These are phyloP conservation scores for Chytridium lagenaria DNA, from an alignment of 371 early-diverging fungal genomes.

Conservation along the genomic window DNA sequence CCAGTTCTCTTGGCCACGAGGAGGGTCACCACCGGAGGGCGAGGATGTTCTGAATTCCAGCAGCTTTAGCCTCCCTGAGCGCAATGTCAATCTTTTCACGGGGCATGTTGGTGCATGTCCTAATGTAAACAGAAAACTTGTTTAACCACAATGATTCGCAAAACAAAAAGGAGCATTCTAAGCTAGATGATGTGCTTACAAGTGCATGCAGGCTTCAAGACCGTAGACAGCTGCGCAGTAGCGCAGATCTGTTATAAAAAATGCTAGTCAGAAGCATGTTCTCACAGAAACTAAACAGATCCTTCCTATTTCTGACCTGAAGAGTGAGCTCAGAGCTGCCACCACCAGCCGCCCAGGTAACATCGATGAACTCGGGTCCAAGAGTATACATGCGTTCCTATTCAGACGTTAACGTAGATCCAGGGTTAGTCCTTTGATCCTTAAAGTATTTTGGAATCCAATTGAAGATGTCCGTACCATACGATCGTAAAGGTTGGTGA, in stretches of 20 bases:
- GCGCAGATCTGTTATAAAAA: slow-evolving; percentile 60
- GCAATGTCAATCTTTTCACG: slow-evolving; percentile 84
- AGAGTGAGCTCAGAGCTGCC: slow-evolving; percentile 84
- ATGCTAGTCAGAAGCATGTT: not conserved
- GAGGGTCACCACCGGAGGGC: slow-evolving; percentile 96
- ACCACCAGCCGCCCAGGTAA: slow-evolving; percentile 97
- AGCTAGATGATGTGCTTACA: slow-evolving; percentile 49
- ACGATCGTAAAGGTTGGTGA: slow-evolving; percentile 90
- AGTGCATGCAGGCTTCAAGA: slow-evolving; percentile 95
- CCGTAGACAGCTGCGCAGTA: slow-evolving; percentile 90
- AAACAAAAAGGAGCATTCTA: no score
- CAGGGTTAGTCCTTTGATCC: no score
- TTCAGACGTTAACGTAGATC: not conserved
- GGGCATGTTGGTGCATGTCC: slow-evolving; percentile 95
- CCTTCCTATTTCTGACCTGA: slow-evolving; percentile 38
- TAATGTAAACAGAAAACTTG: slow-evolving; percentile 6
- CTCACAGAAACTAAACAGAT: not conserved
- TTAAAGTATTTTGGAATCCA: no score
- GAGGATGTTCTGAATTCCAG: slow-evolving; percentile 94
- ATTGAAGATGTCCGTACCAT: slow-evolving; percentile 51
- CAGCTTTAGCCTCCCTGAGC: slow-evolving; percentile 80
- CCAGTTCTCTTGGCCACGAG: slow-evolving; percentile 85
- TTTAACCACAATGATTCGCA: no score
- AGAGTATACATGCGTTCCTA: slow-evolving; percentile 85
- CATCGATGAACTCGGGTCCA: slow-evolving; percentile 93